Base-by-base conservation (phyloP, 805 yeast genomes). In the Myxozyma udenii region DNA sequence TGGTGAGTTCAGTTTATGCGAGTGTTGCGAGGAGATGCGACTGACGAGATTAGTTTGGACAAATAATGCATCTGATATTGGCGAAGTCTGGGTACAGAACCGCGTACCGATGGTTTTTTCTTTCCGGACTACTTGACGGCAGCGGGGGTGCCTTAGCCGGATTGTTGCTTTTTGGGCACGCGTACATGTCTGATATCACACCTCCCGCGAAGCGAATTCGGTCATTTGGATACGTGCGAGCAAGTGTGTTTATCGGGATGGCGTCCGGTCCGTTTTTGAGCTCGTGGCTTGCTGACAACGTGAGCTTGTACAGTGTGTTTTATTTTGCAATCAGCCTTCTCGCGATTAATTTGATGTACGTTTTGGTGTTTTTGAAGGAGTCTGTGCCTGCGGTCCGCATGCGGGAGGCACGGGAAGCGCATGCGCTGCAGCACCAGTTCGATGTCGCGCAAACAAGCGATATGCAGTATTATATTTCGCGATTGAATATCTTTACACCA, bases 111-210 rank as follows among this genome's bases (percentile, higher is more conserved):
- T 58, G 50, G 18, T 71, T 80, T 53, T 66, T 84, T 0, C 23
- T 74, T 0, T 68, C 78, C 1, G 73, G 73, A n/a, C 51, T 76
- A 0, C 24, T 83, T 0, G 74, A 74, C 32, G 74, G 80, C 21
- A 44, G 76, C 2, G 77, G 83, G 14, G 96, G 96, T 24, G 84
- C 89, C 0, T 44, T 76, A 4, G 66, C 79, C 53, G 74, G 82
- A 3, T 61, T 81, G 22, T 59, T 84, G 41, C 78, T 84, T 6
- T 68, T 84, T 24, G 70, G 79, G 9, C 83, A 82, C 62, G 80
- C 90, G 53, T 88, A 87, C 63, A 74, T 85, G 16, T 73, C 87
- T 3, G 96, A 88, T 68, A 80, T 86, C 37, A 81, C 81, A 4
- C 82, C 80, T 21, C 76, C 86, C 0, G 73, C 71, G 26, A 73